These are phyloP conservation scores for Umbelopsis ramanniana DNA, from an alignment of 192 early-diverging fungal genomes.

Conservation along the genomic window DNA sequence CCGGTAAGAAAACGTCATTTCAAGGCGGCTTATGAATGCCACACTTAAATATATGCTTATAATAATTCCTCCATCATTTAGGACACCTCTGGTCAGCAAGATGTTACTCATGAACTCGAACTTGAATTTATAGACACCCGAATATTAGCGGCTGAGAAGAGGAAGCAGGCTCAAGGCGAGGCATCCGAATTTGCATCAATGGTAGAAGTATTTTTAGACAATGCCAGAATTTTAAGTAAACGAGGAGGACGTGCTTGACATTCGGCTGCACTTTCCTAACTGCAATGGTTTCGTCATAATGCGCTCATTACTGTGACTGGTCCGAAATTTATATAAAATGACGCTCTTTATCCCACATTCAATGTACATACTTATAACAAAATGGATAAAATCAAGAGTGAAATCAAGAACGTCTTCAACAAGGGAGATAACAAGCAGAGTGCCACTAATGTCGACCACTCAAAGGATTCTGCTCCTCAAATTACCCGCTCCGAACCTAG, in stretches of 20 bases:
- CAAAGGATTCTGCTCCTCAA: conserved; percentile 4
- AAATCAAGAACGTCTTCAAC: not conserved
- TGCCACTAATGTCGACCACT: not conserved
- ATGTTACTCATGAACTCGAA: conserved; percentile 83
- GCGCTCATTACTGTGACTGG: conserved; percentile 11
- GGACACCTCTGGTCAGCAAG: conserved; percentile 49
- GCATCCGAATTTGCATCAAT: conserved; percentile 72
- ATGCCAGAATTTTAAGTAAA: conserved; percentile 65
- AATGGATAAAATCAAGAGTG: conserved; percentile 19
- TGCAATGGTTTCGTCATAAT: conserved; percentile 8
- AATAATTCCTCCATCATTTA: conserved; percentile 4
- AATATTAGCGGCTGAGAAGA: conserved; percentile 62
- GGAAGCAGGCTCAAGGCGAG: conserved; percentile 59
- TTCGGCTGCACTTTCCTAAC: not conserved
- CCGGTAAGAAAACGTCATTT: conserved; percentile 42
- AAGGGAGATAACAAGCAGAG: not conserved
- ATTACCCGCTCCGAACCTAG: conserved; percentile 3
- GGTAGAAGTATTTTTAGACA: conserved; percentile 78
- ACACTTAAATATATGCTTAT: no score
- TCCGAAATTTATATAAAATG: not conserved
- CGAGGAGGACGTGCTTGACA: conserved; percentile 15
- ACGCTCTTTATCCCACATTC: not conserved
- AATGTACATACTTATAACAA: not conserved
- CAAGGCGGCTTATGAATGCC: no score
- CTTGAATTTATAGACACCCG: conserved; percentile 72